Evolutionary conservation across 805 yeast genomes (phyloP).

Genomic region (Candida sithepensis): DNA sequence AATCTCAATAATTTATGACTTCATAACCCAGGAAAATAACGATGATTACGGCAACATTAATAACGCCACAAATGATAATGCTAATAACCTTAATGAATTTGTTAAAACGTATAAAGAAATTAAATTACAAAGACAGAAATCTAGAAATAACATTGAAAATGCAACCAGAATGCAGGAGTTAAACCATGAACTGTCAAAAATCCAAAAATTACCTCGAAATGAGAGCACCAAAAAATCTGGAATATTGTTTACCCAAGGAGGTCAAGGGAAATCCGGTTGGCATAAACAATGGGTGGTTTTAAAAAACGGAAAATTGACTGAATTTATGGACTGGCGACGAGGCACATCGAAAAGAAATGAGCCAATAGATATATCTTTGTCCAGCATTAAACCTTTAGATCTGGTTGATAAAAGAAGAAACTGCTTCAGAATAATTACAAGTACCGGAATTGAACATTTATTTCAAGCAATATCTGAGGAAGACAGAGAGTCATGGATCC

Average conservation of each 20-base stretch:
- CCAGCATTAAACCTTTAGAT: conserved; percentile 51
- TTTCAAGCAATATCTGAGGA: conserved; percentile 71
- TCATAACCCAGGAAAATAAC: conserved; percentile 12
- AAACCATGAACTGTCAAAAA: conserved; percentile 44
- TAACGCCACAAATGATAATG: background rate
- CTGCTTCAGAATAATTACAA: conserved; percentile 77
- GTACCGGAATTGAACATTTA: conserved; percentile 58
- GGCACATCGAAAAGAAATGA: conserved; percentile 57
- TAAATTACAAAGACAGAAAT: conserved; percentile 16
- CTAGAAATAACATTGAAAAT: conserved; percentile 17
- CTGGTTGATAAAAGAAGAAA: conserved; percentile 42
- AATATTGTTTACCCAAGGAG: conserved; percentile 54
- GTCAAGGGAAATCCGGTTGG: conserved; percentile 69
- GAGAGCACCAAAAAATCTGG: conserved; percentile 34
- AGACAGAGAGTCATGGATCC: conserved; percentile 69
- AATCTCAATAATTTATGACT: conserved; percentile 13
- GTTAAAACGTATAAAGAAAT: conserved; percentile 7
- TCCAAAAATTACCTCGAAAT: conserved; percentile 4
- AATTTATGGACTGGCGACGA: conserved; percentile 77
- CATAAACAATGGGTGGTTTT: conserved; percentile 85
- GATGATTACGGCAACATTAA: background rate
- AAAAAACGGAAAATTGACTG: conserved; percentile 61
- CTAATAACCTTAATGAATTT: conserved; percentile 4
- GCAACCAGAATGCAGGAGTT: conserved; percentile 20
- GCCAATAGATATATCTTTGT: conserved; percentile 69